Base-by-base conservation (phyloP, 768 basidiomycete species). In the Suillus decipiens region DNA sequence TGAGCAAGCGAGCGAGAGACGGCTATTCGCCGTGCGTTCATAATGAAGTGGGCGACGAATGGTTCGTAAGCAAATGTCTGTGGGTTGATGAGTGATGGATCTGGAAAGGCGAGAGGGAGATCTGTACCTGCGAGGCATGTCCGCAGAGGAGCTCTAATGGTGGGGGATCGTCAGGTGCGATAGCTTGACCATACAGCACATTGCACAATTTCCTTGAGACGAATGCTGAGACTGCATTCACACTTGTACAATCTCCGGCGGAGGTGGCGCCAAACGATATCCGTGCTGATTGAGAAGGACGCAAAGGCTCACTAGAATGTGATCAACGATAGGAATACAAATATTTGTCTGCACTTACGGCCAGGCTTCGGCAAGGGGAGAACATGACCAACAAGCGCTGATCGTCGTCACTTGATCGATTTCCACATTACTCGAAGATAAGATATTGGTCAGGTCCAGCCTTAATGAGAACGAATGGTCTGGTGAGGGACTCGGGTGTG, bases 361-460 rank as follows among this genome's bases (percentile, higher is more conserved):
- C 22, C 71, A 65, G 17, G 71, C 65, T 11, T 77, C 72, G 2
- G 74, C 66, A n/a, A 83, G 60, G 8, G 81, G 69, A 2, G 73
- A 71, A 64, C 84, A 87, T 47, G 73, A 72, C 94, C 94, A 95
- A 6, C 78, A 76, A 1, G 91, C 85, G 67, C 93, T 93, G 57
- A 93, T 65, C 33, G 84, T 80, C 4, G 82, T 83, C 8, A 95
- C 68, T 66, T 91, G 87, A 4, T 79, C 79, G 19, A 95, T 66
- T 17, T 73, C 68, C 37, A 91, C 69, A 17, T 79, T 69, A 28
- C 71, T 71, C 5, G 77, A 77, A 22, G 76, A 70, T 0, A 78
- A 78, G 0, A 80, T 61, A 69, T 90, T 91, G 57, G 81, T 81
- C 8, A 92, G 67, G 65, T 87, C 84, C 11, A 90, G 65, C 60